Conservation (phyloP, 352 stramenopile species). For the Globisporangium emineosum region DNA sequence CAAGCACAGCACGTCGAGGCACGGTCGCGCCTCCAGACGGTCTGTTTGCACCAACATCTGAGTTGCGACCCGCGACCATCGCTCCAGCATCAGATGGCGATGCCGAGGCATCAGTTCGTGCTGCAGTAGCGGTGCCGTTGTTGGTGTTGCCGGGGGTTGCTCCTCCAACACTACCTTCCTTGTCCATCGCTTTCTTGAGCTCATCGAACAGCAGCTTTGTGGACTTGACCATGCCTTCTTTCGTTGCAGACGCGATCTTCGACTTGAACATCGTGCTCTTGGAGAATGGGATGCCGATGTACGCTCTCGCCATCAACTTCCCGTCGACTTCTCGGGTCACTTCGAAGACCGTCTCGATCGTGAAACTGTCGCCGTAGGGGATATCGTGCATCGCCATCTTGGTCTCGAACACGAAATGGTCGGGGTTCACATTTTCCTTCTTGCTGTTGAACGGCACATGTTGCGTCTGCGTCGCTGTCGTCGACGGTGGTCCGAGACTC, state of each 20-base stretch:
- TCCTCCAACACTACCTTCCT: slow-evolving; percentile 14
- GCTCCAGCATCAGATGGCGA: not conserved
- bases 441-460: slow-evolving; percentile 49
- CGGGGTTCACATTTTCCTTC: slow-evolving; percentile 30
- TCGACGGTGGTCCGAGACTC: slow-evolving; percentile 61
- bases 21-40: slow-evolving; percentile 10
- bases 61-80: slow-evolving; percentile 7
- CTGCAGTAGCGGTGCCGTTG: not conserved
- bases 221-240: slow-evolving; percentile 63
- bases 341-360: slow-evolving; percentile 60
- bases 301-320: slow-evolving; percentile 45
- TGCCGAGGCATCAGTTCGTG: not conserved
- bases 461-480: slow-evolving; percentile 49
- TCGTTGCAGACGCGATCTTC: slow-evolving; percentile 75
- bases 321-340: slow-evolving; percentile 41
- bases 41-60: slow-evolving; percentile 18
- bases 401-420: slow-evolving; percentile 54
- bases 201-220: slow-evolving; percentile 55
- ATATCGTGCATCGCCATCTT: slow-evolving; percentile 75
- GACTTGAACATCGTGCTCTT: slow-evolving; percentile 85
- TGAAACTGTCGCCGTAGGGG: slow-evolving; percentile 79
- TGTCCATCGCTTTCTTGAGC: slow-evolving; percentile 39
- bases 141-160: not conserved
- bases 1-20: slow-evolving; percentile 29
- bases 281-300: slow-evolving; percentile 68